Base-by-base conservation (phyloP, 2,329 filamentous ascomycete species). In the Venturia effusa region DNA sequence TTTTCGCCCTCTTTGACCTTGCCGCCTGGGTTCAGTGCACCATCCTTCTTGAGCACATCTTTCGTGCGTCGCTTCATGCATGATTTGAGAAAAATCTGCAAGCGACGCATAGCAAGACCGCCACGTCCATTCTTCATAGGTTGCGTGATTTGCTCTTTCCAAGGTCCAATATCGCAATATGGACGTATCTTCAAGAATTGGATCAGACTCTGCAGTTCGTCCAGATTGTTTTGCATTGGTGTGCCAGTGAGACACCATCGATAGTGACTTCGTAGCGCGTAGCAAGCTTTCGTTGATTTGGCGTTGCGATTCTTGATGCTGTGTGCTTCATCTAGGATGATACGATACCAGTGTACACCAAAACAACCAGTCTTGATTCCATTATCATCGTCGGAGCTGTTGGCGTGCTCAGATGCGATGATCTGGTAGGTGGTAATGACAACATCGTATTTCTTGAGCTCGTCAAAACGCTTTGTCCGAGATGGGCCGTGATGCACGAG, bases 1-100 rank as follows among this genome's bases (percentile, higher is more conserved):
- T 78, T 76, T 61, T 78, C 78, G 17, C 83, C 84, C 4, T 81
- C 79, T 60, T 83, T 79, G 0, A 74, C 74, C 72, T 90, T 89
- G 62, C 88, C 86, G 43, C 89, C 89, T 32, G 89, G 87, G 66
- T 89, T 89, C 22, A 95, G 78, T 0, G 90, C 90, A 13, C 90
- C 90, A 13, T 90, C 90, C 69, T 91, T 83, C 76, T 94, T 96
- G 66, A 99, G 78, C n/a, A 99, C 90, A 27, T 96, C 92, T 76
- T 99, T 99, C 10, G 92, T 97, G 51, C 94, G 86, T n/a, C 94
- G 87, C 79, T 97, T 96, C 94, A 99, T 99, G 77, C 96, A 96
- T 64, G 92, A 93, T 63, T 89, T 88, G 4, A 99, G 79, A 66
- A 96, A 86, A 64, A 88, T 86, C 68, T 96, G 92, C 39, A 99